These are phyloP conservation scores for Passiflora organensis DNA, from an alignment of 345 rosid genomes.

Conservation along the genomic window DNA sequence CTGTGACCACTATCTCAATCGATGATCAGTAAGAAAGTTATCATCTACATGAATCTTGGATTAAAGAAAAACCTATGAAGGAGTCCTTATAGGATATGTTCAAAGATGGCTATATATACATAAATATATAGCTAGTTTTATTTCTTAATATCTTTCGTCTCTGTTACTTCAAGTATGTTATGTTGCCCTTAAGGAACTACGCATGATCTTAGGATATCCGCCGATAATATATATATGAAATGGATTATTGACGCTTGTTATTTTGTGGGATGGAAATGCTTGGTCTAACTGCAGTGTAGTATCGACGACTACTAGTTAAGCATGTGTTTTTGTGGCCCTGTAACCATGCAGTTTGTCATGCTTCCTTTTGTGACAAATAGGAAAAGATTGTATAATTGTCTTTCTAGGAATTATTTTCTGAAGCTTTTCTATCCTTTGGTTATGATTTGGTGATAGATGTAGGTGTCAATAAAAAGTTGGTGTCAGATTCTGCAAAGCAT, in stretches of 20 bases:
- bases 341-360: constrained; percentile 14
- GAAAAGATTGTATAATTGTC: constrained; percentile 10
- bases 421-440: not conserved
- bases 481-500: constrained; percentile 23
- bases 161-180: not conserved
- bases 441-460: not conserved
- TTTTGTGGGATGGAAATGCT: too few species aligned
- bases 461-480: constrained; percentile 8
- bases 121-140: too few species aligned
- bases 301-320: constrained; percentile 6
- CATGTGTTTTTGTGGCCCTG: constrained; percentile 10
- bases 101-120: not conserved
- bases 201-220: too few species aligned
- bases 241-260: too few species aligned
- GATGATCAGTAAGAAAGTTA: constrained; percentile 15
- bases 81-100: not conserved
- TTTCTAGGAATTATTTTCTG: not conserved
- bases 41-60: not conserved
- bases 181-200: not conserved
- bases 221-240: too few species aligned
- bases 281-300: not conserved
- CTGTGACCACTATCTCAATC: constrained; percentile 2
- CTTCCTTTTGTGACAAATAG: constrained; percentile 19
- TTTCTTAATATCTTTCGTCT: too few species aligned
- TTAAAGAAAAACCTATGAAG: constrained; percentile 3